Base-by-base conservation (phyloP, 139 green algal species). In the Ostreobium quekettii region DNA sequence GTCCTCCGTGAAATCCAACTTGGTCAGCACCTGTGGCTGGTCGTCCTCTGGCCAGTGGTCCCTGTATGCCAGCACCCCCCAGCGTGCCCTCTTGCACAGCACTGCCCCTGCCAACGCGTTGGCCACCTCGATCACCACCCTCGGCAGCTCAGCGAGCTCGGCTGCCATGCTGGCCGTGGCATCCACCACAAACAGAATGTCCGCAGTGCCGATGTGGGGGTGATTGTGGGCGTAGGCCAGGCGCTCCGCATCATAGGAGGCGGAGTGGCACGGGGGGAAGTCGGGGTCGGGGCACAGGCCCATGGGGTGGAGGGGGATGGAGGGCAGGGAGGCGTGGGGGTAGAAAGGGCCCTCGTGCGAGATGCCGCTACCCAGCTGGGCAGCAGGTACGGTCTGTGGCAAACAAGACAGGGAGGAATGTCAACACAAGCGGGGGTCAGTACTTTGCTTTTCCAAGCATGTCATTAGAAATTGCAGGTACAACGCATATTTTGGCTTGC, bases 1-100 rank as follows among this genome's bases (percentile, higher is more conserved):
- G 30, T 66, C 32, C 30, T 66, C 59, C 7, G 59, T 66, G 59
- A 66, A 46, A 35, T 66, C 59, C 7, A 39, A 31, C 26, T 42
- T 66, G 24, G 32, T 66, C 30, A 66, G 30, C 19, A 66, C 7
- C 32, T 48, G 47, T 31, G 28, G n/a, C 19, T 66, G 24, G 28
- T 66, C 59, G 26, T 66, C 59, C 32, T 66, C 59, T 5, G 59
- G 59, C 7, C 32, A 8, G 47, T 66, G 59, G 32, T 66, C 59
- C 32, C 59, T 7, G 30, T 66, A 66, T 19, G 59, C 59, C 19
- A 66, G 7, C 24, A 66, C 59, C 8, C 28, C 59, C 26, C 46
- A 39, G n/a, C 59, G 11, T 33, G 47, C 29, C 32, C 59, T 39
- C 32, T 66, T 66, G 19, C 19, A 66, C 32, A 66, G 30, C 5